These are phyloP conservation scores for Epicoccum sorghinum DNA, from an alignment of 2,329 filamentous ascomycete species.

Conservation along the genomic window DNA sequence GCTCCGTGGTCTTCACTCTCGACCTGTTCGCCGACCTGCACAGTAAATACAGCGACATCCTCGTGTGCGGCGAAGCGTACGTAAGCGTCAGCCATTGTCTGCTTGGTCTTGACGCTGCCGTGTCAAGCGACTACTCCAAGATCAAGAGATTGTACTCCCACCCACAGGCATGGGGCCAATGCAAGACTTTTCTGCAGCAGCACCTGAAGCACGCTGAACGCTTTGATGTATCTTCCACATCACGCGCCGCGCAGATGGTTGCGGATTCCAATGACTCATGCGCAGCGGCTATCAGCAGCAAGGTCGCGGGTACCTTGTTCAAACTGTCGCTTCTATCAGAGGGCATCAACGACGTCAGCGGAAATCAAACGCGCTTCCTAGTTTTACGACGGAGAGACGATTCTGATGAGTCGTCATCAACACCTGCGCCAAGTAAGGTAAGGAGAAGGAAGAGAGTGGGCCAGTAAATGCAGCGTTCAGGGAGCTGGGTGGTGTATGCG, in stretches of 20 bases:
- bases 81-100: constrained; percentile 89
- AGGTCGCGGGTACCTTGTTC: constrained; percentile 72
- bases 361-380: constrained; percentile 82
- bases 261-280: constrained; percentile 66
- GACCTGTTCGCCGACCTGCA: constrained; percentile 83
- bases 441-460: constrained; percentile 61
- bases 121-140: constrained; percentile 57
- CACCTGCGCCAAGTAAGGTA: constrained; percentile 36
- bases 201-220: constrained; percentile 77
- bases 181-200: constrained; percentile 72
- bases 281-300: constrained; percentile 79
- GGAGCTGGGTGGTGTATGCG: constrained; percentile 63
- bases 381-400: constrained; percentile 57
- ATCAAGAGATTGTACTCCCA: constrained; percentile 86
- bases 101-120: constrained; percentile 54
- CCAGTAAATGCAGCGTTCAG: constrained; percentile 66
- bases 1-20: constrained; percentile 86
- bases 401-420: neutral
- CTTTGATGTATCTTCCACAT: constrained; percentile 85
- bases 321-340: constrained; percentile 71
- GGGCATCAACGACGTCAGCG: constrained; percentile 73
- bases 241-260: constrained; percentile 77
- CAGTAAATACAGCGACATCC: constrained; percentile 68
- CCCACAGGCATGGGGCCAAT: constrained; percentile 95
- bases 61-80: constrained; percentile 83